phyloP scores from a whole-genome alignment of 1,284 basidiomycete species.

The Xerocomus nothofagi region DNA sequence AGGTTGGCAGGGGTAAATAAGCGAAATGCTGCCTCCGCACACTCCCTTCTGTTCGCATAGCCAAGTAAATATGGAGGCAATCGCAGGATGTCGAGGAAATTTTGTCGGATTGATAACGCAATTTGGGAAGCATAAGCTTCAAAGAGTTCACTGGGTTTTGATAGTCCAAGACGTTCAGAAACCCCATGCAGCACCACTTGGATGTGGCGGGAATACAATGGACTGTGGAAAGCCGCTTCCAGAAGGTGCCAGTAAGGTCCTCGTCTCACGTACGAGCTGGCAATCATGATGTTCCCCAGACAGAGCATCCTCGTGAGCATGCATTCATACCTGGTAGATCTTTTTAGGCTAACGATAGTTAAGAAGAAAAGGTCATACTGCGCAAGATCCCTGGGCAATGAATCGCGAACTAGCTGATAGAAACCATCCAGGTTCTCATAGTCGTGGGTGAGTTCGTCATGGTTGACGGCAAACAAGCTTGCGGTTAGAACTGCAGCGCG shows the following conservation, averaged over 20 bases:
- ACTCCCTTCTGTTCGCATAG: slow-evolving; percentile 59
- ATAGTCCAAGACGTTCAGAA: slow-evolving; percentile 69
- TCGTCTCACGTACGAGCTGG: slow-evolving; percentile 78
- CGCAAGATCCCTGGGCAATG: slow-evolving; percentile 43
- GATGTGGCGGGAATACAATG: slow-evolving; percentile 59
- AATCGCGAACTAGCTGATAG: slow-evolving; percentile 47
- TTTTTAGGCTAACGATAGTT: slow-evolving; percentile 1
- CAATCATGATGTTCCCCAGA: slow-evolving; percentile 83
- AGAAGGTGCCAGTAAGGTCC: slow-evolving; percentile 87
- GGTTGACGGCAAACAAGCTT: slow-evolving; percentile 51
- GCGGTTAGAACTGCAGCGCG: slow-evolving; percentile 68
- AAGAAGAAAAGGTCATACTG: slow-evolving; percentile 43
- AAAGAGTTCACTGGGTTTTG: slow-evolving; percentile 67
- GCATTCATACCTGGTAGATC: slow-evolving; percentile 58
- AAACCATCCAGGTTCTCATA: slow-evolving; percentile 29
- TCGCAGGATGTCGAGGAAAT: slow-evolving; percentile 55
- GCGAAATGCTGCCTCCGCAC: slow-evolving; percentile 59
- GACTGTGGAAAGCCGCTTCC: slow-evolving; percentile 57
- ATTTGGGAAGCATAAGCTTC: slow-evolving; percentile 79
- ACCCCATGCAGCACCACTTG: slow-evolving; percentile 64
- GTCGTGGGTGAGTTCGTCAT: slow-evolving; percentile 19
- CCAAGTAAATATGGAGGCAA: slow-evolving; percentile 75
- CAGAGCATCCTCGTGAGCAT: slow-evolving; percentile 80
- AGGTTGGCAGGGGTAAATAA: slow-evolving; percentile 64
- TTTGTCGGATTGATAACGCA: slow-evolving; percentile 60